These are phyloP conservation scores for Annona squamosa DNA, from an alignment of 164 flowering plant genomes.

Conservation along the genomic window DNA sequence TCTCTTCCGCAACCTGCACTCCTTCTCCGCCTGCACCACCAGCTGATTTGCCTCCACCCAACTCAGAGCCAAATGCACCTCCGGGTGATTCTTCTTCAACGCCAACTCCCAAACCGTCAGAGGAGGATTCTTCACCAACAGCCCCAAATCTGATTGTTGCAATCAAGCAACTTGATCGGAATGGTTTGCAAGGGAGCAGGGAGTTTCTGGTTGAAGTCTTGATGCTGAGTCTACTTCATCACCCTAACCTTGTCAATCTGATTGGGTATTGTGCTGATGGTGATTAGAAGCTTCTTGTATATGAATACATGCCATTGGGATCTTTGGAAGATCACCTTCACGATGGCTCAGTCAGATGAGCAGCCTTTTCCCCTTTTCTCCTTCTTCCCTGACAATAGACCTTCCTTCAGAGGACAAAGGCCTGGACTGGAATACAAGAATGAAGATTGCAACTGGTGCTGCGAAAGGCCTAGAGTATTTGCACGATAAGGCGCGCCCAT, in stretches of 20 bases:
- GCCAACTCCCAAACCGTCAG: constrained; percentile 10
- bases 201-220: constrained; percentile 73
- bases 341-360: constrained; percentile 10
- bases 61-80: background rate
- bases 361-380: too few relatives aligned
- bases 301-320: constrained; percentile 86
- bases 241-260: constrained; percentile 74
- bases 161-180: constrained; percentile 74
- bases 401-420: constrained; percentile 37
- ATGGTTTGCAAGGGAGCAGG: constrained; percentile 67
- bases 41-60: background rate
- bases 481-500: constrained; percentile 70
- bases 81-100: background rate
- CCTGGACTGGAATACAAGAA: constrained; percentile 78
- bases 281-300: constrained; percentile 70
- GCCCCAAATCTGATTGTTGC: constrained; percentile 51
- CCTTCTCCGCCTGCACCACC: constrained; percentile 12
- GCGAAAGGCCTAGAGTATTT: constrained; percentile 77
- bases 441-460: constrained; percentile 83
- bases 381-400: constrained; percentile 14
- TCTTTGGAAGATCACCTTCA: constrained; percentile 75
- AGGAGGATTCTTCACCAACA: background rate
- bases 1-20: background rate
- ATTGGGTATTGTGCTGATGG: constrained; percentile 81
- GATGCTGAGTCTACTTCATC: constrained; percentile 61